A percentile compares a stretch with the other conserved stretches of the same genome.
These are phyloP conservation scores for Sporodiniella umbellata DNA, from an alignment of 371 early-diverging fungal species.

Conservation along the genomic window DNA sequence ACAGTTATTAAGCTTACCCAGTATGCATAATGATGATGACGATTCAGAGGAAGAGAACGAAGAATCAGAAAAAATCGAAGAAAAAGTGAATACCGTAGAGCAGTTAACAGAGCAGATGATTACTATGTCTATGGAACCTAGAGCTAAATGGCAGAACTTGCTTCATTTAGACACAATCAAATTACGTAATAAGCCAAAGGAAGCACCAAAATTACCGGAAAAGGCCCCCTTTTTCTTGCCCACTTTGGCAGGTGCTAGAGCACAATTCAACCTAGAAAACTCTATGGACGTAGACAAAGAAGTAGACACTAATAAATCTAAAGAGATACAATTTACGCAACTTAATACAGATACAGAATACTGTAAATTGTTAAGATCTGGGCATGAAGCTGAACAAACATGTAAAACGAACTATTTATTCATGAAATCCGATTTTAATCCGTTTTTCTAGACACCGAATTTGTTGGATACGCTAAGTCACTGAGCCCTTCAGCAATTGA, in stretches of 20 bases:
- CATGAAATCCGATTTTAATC: background rate
- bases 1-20: slow-evolving; percentile 48
- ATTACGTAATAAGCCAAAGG: slow-evolving; percentile 88
- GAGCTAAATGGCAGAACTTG: slow-evolving; percentile 88
- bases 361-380: slow-evolving; percentile 45
- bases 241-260: slow-evolving; percentile 68
- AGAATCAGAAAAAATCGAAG: slow-evolving; percentile 27
- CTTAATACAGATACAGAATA: slow-evolving; percentile 60
- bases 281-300: slow-evolving; percentile 34
- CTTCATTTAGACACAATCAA: slow-evolving; percentile 89
- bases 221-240: slow-evolving; percentile 93
- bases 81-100: slow-evolving; percentile 45
- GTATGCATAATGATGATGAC: slow-evolving; percentile 44
- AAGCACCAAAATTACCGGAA: slow-evolving; percentile 85
- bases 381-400: slow-evolving; percentile 43
- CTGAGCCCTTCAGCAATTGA: slow-evolving; percentile 84
- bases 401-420: slow-evolving; percentile 36
- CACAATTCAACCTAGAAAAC: slow-evolving; percentile 52
- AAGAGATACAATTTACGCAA: slow-evolving; percentile 40
- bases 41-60: slow-evolving; percentile 30
- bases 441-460: slow-evolving; percentile 20
- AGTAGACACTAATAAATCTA: slow-evolving; percentile 24
- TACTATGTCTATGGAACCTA: slow-evolving; percentile 75
- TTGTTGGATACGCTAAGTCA: slow-evolving; percentile 66
- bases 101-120: slow-evolving; percentile 80